phyloP scores from a whole-genome alignment of 1,284 basidiomycete genomes.

The Malassezia caprae region DNA sequence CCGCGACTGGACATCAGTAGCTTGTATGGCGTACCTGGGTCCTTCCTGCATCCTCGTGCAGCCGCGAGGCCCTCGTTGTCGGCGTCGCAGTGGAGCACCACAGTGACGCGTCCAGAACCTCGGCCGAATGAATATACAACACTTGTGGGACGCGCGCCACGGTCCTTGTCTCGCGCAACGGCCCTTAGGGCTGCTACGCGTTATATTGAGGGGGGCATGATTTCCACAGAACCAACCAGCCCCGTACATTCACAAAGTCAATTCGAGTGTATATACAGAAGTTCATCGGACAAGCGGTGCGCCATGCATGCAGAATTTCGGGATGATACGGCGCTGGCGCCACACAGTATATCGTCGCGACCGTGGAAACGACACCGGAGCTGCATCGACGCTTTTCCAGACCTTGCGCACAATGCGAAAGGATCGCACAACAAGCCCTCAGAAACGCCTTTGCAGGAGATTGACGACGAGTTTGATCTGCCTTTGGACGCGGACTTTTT shows the following conservation, averaged over 20 bases:
- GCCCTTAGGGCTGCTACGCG: neutral
- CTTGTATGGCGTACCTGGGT: neutral
- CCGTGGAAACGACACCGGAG: neutral
- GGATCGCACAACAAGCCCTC: neutral
- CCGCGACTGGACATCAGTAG: conserved; percentile 7
- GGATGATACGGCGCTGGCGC: neutral
- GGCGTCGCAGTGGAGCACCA: neutral
- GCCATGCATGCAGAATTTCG: neutral
- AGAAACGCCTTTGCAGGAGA: neutral
- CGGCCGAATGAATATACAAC: neutral
- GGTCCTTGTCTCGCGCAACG: neutral
- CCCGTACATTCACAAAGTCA: neutral
- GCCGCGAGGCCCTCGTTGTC: neutral
- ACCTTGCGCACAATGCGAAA: neutral
- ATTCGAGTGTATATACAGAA: neutral
- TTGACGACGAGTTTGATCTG: neutral
- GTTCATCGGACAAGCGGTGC: neutral
- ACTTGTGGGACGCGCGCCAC: neutral
- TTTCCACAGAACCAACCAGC: neutral
- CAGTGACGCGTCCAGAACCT: neutral
- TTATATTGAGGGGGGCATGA: neutral
- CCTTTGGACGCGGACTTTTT: conserved; percentile 10
- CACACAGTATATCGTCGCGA: neutral
- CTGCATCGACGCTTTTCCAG: neutral
- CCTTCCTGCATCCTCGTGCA: neutral